Evolutionary conservation across 306 rosid species (phyloP).

Genomic region (Dalbergia oliveri): DNA sequence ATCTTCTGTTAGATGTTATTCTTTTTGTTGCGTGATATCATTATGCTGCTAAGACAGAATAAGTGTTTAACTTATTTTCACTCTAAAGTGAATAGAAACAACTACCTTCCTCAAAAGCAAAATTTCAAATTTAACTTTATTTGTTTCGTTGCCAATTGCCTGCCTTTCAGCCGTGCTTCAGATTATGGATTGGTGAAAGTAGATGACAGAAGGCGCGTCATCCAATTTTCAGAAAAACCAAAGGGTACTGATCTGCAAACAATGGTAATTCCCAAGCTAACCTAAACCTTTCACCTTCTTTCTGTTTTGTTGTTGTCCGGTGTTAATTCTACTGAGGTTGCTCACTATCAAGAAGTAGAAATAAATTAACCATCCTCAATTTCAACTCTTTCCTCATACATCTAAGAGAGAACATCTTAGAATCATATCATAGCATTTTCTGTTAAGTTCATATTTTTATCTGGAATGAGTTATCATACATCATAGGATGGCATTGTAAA

Average conservation of each 20-base stretch:
- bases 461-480: not conserved
- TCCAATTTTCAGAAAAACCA: constrained; percentile 86
- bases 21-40: constrained; percentile 17
- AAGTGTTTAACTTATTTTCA: constrained; percentile 17
- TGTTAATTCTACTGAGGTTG: constrained; percentile 16
- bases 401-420: constrained; percentile 2
- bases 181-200: constrained; percentile 90
- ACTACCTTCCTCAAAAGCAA: constrained; percentile 11
- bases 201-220: constrained; percentile 70
- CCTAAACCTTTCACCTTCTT: constrained; percentile 31
- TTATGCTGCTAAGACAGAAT: not conserved
- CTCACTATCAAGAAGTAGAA: constrained; percentile 3
- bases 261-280: constrained; percentile 69
- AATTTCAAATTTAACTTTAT: not conserved
- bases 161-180: constrained; percentile 84
- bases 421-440: not conserved
- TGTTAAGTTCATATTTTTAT: not conserved
- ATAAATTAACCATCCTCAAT: constrained; percentile 14
- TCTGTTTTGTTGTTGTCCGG: constrained; percentile 25
- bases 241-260: constrained; percentile 71
- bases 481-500: not conserved
- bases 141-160: constrained; percentile 1
- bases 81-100: constrained; percentile 20
- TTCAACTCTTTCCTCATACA: constrained; percentile 15
- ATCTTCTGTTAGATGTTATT: constrained; percentile 20